Conservation (phyloP, 192 early-diverging fungal species). For the Oehlia diaphana region DNA sequence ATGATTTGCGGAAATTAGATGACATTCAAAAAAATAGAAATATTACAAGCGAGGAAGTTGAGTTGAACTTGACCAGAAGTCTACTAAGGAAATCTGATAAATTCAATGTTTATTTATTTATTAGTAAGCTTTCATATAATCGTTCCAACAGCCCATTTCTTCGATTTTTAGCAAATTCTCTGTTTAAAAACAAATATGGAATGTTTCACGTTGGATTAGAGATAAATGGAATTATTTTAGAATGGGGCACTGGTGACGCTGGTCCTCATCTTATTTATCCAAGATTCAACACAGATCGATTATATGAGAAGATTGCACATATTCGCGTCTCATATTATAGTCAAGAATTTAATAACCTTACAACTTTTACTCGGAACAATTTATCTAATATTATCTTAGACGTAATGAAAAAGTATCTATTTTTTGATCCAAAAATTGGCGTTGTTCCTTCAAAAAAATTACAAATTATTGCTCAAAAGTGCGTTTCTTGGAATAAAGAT, state of each 20-base stretch:
- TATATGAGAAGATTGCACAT: neutral
- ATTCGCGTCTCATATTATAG: neutral
- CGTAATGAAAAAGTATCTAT: too few species aligned
- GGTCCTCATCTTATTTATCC: neutral
- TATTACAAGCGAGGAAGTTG: too few species aligned
- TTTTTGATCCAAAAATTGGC: neutral
- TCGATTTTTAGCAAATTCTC: too few species aligned
- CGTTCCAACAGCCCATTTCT: neutral
- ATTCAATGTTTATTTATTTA: neutral
- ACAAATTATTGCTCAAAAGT: neutral
- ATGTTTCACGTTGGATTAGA: constrained; percentile 8
- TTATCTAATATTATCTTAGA: too few species aligned
- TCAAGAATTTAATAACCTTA: too few species aligned
- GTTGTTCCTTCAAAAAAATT: neutral
- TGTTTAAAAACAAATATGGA: neutral
- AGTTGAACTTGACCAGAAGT: neutral
- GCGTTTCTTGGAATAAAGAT: neutral
- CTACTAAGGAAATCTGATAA: neutral
- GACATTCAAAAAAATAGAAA: too few species aligned
- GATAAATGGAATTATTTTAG: neutral
- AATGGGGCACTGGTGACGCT: constrained; percentile 4
- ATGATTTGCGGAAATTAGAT: too few species aligned
- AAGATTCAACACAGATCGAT: neutral
- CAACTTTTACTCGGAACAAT: too few species aligned
- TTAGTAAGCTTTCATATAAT: neutral